These are phyloP conservation scores for Penicillium lividum DNA, from an alignment of 495 filamentous ascomycete species.

Conservation along the genomic window DNA sequence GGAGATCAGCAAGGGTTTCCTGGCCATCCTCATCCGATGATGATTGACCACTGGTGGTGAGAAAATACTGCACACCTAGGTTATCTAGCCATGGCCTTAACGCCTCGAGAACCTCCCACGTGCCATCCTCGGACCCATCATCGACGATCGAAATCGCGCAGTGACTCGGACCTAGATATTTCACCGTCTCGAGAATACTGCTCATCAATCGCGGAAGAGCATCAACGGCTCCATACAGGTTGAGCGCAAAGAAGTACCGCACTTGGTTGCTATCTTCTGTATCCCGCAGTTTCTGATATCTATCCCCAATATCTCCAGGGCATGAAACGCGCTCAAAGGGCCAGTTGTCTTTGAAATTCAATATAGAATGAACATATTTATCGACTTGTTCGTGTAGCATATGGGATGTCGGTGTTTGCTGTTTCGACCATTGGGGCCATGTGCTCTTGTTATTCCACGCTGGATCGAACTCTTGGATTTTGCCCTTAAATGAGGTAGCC, in stretches of 20 bases:
- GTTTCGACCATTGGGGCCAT: slow-evolving; percentile 11
- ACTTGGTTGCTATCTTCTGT: slow-evolving; percentile 10
- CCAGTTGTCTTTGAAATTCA: slow-evolving; percentile 12
- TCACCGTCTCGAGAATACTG: slow-evolving; percentile 45
- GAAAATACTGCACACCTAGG: slow-evolving; percentile 35
- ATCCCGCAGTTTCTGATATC: slow-evolving; percentile 29
- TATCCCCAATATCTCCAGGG: slow-evolving; percentile 11
- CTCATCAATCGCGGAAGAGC: slow-evolving; percentile 51
- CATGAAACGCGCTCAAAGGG: slow-evolving; percentile 9
- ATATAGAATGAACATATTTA: slow-evolving; percentile 8
- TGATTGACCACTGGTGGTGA: slow-evolving; percentile 38
- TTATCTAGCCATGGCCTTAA: slow-evolving; percentile 34
- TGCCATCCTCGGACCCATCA: slow-evolving; percentile 52
- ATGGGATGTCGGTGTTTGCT: slow-evolving; percentile 1
- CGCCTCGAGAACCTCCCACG: slow-evolving; percentile 44
- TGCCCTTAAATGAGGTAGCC: neutral
- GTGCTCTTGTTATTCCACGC: slow-evolving; percentile 12
- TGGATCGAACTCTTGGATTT: slow-evolving; percentile 1
- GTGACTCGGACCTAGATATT: slow-evolving; percentile 46
- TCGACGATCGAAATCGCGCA: slow-evolving; percentile 54
- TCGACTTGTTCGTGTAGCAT: neutral
- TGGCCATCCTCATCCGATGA: slow-evolving; percentile 35
- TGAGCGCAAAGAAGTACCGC: slow-evolving; percentile 52
- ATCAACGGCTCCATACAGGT: slow-evolving; percentile 40
- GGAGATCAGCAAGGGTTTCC: slow-evolving; percentile 40